Conservation (phyloP, 371 early-diverging fungal genomes). For the Mucor mucedo region DNA sequence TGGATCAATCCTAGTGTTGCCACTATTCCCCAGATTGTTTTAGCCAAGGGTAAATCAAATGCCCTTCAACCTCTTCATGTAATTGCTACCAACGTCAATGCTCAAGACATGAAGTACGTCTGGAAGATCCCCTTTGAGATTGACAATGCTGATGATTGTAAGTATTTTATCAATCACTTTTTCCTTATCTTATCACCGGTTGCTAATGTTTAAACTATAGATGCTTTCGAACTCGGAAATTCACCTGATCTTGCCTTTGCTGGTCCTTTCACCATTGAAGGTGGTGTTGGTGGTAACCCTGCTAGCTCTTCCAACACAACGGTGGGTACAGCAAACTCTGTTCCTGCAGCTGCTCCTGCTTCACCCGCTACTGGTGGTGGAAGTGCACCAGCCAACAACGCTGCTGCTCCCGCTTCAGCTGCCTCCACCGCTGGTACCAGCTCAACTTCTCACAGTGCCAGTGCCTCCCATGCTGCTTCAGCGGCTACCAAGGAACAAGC, state of each 20-base stretch:
- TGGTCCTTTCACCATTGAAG: conserved; percentile 53
- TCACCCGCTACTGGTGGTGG: neutral
- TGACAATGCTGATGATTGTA: conserved; percentile 39
- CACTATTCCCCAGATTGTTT: conserved; percentile 36
- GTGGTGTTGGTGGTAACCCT: conserved; percentile 26
- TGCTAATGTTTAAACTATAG: conserved; percentile 20
- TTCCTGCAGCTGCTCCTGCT: conserved; percentile 16
- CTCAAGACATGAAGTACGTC: conserved; percentile 27
- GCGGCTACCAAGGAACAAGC: conserved; percentile 17
- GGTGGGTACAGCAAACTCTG: conserved; percentile 2
- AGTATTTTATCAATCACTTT: conserved; percentile 3
- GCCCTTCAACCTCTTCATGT: conserved; percentile 33
- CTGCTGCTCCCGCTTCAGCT: conserved; percentile 26
- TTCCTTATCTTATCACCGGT: neutral
- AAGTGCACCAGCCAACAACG: neutral
- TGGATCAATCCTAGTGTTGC: conserved; percentile 36
- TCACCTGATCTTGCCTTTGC: conserved; percentile 58
- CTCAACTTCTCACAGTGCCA: conserved; percentile 6
- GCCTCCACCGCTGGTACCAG: conserved; percentile 7
- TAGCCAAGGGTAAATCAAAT: conserved; percentile 39
- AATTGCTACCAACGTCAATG: conserved; percentile 40
- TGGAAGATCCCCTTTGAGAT: conserved; percentile 42
- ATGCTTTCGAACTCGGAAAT: conserved; percentile 52
- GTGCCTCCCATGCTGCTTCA: conserved; percentile 14
- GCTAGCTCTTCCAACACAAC: conserved; percentile 12